Base-by-base conservation (phyloP, 257 asterid genomes). In the Solanum dulcamara region DNA sequence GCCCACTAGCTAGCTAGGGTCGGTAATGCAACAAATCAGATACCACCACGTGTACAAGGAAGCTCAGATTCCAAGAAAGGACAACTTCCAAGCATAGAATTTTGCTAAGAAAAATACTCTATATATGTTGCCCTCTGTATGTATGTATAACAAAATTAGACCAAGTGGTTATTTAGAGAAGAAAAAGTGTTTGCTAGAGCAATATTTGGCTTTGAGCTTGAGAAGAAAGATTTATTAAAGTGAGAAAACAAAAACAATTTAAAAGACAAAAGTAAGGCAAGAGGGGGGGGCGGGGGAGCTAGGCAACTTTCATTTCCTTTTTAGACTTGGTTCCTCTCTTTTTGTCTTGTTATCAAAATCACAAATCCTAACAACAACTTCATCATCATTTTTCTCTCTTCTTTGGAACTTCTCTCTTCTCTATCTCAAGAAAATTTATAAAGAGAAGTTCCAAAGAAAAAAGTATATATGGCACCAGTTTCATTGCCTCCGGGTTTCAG, bases 401-500 rank as follows among this genome's bases (percentile, higher is more conserved):
- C 74, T 46, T 48, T 59, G 48, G 46, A 28, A 44, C 22, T 60
- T 81, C 74, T 46, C 48, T 64, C 38, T n/a, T 40, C 14, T 44
- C 1, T 10, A 2, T 22, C 30, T 8, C 10, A 13, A 48, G 4
- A 80, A 80, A 32, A 5, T 11, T 15, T 38, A 72, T 28, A 4
- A 86, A 75, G 75, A 84, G 87, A 60, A 50, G 75, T 59, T 80
- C 48, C 13, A 30, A 17, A 84, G 37, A 15, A 67, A 22, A 75
- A 33, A 4, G 2, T 13, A 81, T 32, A 84, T 68, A 95, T 97
- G 99, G 90, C 99, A 35, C 98, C 98, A 10, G 96, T 97, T 85
- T 95, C 99, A 51, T 86, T 97, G 92, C 99, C 99, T 26, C 99
- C 98, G 0, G 99, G 99, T 22, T 96, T 96, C 81, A 90, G 99